Conservation (phyloP, 257 asterid genomes). For the Sherardia arvensis region DNA sequence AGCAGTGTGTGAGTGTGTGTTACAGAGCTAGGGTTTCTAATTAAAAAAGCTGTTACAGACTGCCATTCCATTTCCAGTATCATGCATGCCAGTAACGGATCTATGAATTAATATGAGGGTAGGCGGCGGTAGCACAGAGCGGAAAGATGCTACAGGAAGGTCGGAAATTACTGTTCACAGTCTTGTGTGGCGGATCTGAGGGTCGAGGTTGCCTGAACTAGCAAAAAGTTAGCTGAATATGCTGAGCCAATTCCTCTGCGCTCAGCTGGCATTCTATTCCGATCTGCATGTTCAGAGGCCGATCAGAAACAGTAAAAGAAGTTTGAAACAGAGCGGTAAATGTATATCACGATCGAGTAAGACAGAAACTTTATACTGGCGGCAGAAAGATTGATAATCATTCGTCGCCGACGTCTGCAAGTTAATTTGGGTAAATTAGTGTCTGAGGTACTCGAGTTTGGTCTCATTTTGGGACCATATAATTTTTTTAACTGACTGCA, state of each 20-base stretch:
- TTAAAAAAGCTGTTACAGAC: background rate
- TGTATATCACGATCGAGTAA: background rate
- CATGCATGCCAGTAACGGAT: too few relatives aligned
- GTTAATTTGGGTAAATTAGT: background rate
- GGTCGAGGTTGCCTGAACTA: slow-evolving; percentile 6
- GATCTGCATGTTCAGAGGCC: slow-evolving; percentile 30
- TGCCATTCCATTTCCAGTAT: too few relatives aligned
- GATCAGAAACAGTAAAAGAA: too few relatives aligned
- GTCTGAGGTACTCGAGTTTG: background rate
- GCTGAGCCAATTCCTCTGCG: slow-evolving; percentile 89
- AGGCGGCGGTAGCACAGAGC: too few relatives aligned
- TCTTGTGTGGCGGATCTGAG: too few relatives aligned
- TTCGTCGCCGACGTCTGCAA: background rate
- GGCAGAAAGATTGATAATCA: background rate
- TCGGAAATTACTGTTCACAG: too few relatives aligned
- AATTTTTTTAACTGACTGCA: background rate
- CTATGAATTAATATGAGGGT: too few relatives aligned
- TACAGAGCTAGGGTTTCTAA: background rate
- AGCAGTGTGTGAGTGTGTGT: background rate
- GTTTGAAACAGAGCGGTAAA: background rate
- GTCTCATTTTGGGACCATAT: background rate
- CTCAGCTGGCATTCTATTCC: slow-evolving; percentile 96
- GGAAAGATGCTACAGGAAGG: too few relatives aligned
- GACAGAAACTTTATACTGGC: background rate
- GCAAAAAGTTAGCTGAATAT: slow-evolving; percentile 84